Conservation (phyloP, 1,284 basidiomycete genomes). For the Malassezia equina region DNA sequence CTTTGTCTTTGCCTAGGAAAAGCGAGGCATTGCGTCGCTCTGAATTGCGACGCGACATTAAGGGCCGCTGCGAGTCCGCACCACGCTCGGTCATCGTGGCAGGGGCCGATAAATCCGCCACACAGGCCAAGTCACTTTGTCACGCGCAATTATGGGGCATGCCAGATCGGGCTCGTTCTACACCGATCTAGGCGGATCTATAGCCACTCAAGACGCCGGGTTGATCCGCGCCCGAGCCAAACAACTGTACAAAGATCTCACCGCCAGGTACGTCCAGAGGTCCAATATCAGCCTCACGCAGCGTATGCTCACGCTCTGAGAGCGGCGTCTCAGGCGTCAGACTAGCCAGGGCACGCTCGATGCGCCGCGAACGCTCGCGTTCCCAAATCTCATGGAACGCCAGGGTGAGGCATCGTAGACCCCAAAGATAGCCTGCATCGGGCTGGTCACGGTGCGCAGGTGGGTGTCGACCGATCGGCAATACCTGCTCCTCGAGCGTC, state of each 20-base stretch:
- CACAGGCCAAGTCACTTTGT: background rate
- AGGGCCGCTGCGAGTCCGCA: background rate
- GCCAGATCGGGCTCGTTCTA: background rate
- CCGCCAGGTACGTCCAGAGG: conserved; percentile 30
- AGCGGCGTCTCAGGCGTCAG: background rate
- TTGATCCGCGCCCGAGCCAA: conserved; percentile 22
- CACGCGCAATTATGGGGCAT: background rate
- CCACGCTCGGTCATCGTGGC: background rate
- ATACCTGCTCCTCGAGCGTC: conserved; percentile 45
- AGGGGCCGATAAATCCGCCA: background rate
- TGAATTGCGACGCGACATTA: no score
- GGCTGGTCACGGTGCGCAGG: conserved; percentile 78
- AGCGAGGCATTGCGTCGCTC: conserved; percentile 29
- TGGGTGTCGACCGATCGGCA: conserved; percentile 57
- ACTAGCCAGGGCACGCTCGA: conserved; percentile 7
- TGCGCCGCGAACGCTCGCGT: conserved; percentile 24
- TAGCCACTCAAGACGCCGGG: conserved; percentile 27
- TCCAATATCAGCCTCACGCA: conserved; percentile 27
- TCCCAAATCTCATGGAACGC: conserved; percentile 55
- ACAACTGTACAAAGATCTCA: conserved; percentile 46
- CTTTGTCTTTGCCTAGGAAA: conserved; percentile 42
- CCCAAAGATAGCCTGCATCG: conserved; percentile 87
- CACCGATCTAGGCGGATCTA: conserved; percentile 21
- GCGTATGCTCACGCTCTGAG: conserved; percentile 16
- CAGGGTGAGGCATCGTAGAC: conserved; percentile 66